Evolutionary conservation across 345 rosid genomes (phyloP).

Genomic region (Sonneratia caseolaris): DNA sequence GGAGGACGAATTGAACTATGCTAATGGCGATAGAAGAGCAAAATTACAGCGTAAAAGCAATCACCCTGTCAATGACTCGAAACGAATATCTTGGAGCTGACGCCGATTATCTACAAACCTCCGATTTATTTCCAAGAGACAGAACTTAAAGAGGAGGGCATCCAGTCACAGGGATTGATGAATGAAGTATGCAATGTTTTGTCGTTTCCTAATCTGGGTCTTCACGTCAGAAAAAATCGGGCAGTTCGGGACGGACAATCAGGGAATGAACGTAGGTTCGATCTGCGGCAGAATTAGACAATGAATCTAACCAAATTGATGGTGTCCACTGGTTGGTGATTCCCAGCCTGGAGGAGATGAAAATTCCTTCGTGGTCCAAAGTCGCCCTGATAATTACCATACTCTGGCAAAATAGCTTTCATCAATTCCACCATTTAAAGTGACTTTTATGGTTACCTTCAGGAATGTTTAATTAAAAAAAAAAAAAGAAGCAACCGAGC

Average conservation of each 20-base stretch:
- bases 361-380: too few relatives aligned
- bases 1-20: not conserved
- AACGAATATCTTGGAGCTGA: not conserved
- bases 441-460: too few relatives aligned
- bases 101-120: not conserved
- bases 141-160: too few relatives aligned
- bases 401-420: too few relatives aligned
- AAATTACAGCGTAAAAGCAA: not conserved
- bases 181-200: not conserved
- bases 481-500: too few relatives aligned
- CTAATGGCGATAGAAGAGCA: not conserved
- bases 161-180: too few relatives aligned
- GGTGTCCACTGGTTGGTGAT: not conserved
- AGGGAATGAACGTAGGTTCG: slow-evolving; percentile 1
- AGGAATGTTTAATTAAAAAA: too few relatives aligned
- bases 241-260: not conserved
- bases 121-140: not conserved
- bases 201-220: not conserved
- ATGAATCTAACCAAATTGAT: not conserved
- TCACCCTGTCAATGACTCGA: too few relatives aligned
- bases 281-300: slow-evolving; percentile 1
- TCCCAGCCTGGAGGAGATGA: too few relatives aligned
- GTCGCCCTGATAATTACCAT: too few relatives aligned
- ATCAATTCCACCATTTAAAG: too few relatives aligned
- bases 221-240: not conserved